These are phyloP conservation scores for Leishmania tropica DNA, from an alignment of 208 protist species.

Conservation along the genomic window DNA sequence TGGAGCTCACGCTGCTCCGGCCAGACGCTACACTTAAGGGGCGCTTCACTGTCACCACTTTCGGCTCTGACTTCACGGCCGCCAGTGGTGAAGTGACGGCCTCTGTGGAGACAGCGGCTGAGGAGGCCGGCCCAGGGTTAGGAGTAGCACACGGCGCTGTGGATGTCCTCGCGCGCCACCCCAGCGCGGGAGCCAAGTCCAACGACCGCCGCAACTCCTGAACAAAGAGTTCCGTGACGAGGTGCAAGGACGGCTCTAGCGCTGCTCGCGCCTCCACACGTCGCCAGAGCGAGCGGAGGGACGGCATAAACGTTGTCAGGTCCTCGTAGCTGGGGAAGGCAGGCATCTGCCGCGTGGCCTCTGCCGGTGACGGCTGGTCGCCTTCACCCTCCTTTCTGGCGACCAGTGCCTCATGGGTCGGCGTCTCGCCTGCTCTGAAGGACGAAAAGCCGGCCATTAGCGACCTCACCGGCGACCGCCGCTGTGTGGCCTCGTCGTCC, in stretches of 20 bases:
- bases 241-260: slow-evolving; percentile 47
- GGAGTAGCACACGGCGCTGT: background rate
- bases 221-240: slow-evolving; percentile 52
- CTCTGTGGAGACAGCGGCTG: background rate
- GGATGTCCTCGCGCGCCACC: slow-evolving; percentile 6
- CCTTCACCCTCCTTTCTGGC: background rate
- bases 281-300: slow-evolving; percentile 63
- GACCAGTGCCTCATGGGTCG: background rate
- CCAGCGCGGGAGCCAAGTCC: background rate
- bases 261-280: slow-evolving; percentile 55
- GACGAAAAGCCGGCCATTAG: slow-evolving; percentile 7
- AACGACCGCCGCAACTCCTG: slow-evolving; percentile 24
- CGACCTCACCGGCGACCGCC: background rate
- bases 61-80: slow-evolving; percentile 1
- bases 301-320: slow-evolving; percentile 32
- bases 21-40: slow-evolving; percentile 1
- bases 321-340: slow-evolving; percentile 10
- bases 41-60: slow-evolving; percentile 12
- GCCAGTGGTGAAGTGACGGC: background rate
- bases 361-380: no score
- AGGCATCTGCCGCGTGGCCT: background rate
- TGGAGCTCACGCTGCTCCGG: background rate
- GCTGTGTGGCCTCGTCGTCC: background rate
- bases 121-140: background rate
- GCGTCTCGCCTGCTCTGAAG: background rate